Percentiles rank a stretch among this genome's conserved stretches.
Conservation (phyloP, 768 basidiomycete genomes). For the Trichaptum fuscoviolaceum region DNA sequence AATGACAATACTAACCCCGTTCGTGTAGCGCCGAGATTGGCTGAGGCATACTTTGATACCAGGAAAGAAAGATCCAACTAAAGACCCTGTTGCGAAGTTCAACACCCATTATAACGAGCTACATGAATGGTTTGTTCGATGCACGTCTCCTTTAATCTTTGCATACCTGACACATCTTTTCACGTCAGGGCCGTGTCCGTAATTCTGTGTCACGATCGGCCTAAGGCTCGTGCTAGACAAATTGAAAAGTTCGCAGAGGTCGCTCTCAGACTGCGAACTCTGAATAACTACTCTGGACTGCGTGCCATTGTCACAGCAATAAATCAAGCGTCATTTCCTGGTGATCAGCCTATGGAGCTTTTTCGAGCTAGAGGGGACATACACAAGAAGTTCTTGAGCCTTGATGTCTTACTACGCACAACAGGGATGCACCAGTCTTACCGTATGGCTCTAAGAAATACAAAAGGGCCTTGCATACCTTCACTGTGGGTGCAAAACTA, state of each 20-base stretch:
- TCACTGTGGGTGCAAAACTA: slow-evolving; percentile 47
- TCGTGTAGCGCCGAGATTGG: slow-evolving; percentile 77
- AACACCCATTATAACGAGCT: slow-evolving; percentile 78
- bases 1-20: slow-evolving; percentile 11
- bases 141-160: slow-evolving; percentile 4
- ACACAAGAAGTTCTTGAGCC: slow-evolving; percentile 74
- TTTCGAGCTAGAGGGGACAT: slow-evolving; percentile 66
- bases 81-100: slow-evolving; percentile 68
- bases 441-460: slow-evolving; percentile 79
- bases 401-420: slow-evolving; percentile 80
- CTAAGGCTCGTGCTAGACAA: slow-evolving; percentile 67
- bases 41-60: slow-evolving; percentile 70
- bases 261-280: slow-evolving; percentile 67
- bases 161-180: slow-evolving; percentile 8
- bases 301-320: slow-evolving; percentile 95
- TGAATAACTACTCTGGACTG: slow-evolving; percentile 91
- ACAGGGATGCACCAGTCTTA: slow-evolving; percentile 86
- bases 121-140: slow-evolving; percentile 62
- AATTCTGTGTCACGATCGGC: slow-evolving; percentile 82
- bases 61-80: slow-evolving; percentile 57
- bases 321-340: slow-evolving; percentile 73
- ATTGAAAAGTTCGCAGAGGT: slow-evolving; percentile 89
- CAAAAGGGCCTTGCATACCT: slow-evolving; percentile 84
- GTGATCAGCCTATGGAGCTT: slow-evolving; percentile 69
- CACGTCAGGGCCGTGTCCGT: slow-evolving; percentile 77